Conservation (phyloP, 2,329 filamentous ascomycete genomes). For the Ceratocystis alfenasii region DNA sequence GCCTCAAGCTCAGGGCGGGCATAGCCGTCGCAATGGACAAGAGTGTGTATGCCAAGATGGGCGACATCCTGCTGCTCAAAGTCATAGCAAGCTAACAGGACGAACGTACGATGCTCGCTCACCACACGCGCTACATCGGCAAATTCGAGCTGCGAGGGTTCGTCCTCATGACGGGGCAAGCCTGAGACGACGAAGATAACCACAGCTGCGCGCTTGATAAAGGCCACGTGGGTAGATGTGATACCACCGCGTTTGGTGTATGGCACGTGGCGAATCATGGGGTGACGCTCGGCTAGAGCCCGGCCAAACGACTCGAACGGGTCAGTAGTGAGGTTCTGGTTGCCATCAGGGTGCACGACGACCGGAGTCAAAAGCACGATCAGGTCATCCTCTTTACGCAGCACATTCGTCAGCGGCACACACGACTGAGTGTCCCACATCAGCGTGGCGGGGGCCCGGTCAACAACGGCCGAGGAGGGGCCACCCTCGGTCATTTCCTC, state of each 20-base stretch:
- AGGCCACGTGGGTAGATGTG: slow-evolving; percentile 49
- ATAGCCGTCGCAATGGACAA: slow-evolving; percentile 41
- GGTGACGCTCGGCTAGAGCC: slow-evolving; percentile 47
- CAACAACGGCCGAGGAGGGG: slow-evolving; percentile 21
- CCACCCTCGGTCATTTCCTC: slow-evolving; percentile 18
- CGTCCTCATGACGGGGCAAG: slow-evolving; percentile 33
- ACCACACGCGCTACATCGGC: slow-evolving; percentile 34
- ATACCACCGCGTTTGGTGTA: slow-evolving; percentile 54
- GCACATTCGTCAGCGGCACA: slow-evolving; percentile 37
- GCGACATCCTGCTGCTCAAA: slow-evolving; percentile 32
- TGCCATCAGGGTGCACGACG: slow-evolving; percentile 36
- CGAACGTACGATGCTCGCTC: slow-evolving; percentile 39
- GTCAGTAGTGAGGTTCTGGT: slow-evolving; percentile 40
- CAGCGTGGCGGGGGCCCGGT: slow-evolving; percentile 25
- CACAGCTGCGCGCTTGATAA: slow-evolving; percentile 47
- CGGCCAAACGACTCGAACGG: slow-evolving; percentile 62
- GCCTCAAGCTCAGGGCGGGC: slow-evolving; percentile 36
- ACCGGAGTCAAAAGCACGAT: slow-evolving; percentile 51
- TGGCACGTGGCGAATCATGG: slow-evolving; percentile 56
- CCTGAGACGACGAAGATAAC: slow-evolving; percentile 51
- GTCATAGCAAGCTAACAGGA: slow-evolving; percentile 42
- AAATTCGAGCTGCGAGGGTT: slow-evolving; percentile 41
- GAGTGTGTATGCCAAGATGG: slow-evolving; percentile 38
- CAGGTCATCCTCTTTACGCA: slow-evolving; percentile 38
- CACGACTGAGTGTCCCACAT: slow-evolving; percentile 36